Conservation (phyloP, 108 stramenopile species). For the Skeletonema costatum region DNA sequence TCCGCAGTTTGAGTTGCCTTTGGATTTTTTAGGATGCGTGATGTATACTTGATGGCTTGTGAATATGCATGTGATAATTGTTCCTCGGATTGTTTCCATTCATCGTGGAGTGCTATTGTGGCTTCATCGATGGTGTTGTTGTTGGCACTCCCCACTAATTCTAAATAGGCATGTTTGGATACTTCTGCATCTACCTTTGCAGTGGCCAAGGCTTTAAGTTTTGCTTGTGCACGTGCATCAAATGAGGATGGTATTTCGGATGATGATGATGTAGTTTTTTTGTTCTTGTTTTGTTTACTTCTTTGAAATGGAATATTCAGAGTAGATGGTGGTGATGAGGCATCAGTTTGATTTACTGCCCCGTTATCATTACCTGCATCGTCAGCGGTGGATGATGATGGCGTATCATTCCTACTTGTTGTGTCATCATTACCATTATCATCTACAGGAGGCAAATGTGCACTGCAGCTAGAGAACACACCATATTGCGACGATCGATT, state of each 20-base stretch:
- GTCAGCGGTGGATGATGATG: not conserved
- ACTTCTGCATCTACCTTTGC: slow-evolving; percentile 16
- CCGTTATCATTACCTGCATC: not conserved
- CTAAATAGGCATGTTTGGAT: slow-evolving; percentile 12
- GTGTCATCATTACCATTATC: not conserved
- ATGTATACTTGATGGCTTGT: slow-evolving; percentile 50
- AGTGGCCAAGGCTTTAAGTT: slow-evolving; percentile 19
- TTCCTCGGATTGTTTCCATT: slow-evolving; percentile 23
- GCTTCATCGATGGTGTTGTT: not conserved
- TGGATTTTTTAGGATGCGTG: slow-evolving; percentile 31
- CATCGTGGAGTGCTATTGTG: slow-evolving; percentile 17
- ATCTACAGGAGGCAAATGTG: not conserved
- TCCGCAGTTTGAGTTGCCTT: slow-evolving; percentile 33
- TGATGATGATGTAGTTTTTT: not conserved
- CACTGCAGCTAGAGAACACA: not conserved
- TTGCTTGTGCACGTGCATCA: slow-evolving; percentile 31
- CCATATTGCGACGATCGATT: slow-evolving; percentile 1
- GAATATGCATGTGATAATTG: slow-evolving; percentile 31
- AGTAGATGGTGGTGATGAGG: not conserved
- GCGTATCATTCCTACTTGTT: not conserved
- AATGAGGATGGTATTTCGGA: slow-evolving; percentile 4
- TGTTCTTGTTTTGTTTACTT: not conserved
- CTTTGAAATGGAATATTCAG: not conserved
- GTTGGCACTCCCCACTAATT: not conserved
- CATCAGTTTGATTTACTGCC: not conserved